Conservation (phyloP, 352 stramenopile species). For the Globisporangium polare region DNA sequence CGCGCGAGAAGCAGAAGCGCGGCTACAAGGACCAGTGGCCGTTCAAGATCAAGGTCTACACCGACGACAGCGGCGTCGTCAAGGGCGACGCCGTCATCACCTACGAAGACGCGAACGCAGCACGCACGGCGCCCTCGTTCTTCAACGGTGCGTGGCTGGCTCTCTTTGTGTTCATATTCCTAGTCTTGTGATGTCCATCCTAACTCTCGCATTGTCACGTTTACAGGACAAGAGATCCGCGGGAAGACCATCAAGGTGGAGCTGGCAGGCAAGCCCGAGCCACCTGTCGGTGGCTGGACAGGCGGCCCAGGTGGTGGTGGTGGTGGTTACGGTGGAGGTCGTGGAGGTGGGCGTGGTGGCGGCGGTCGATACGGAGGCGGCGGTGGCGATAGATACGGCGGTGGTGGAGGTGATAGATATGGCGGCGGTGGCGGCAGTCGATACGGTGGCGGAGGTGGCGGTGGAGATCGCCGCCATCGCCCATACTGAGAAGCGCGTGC, state of each 20-base stretch:
- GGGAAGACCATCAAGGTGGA: constrained; percentile 86
- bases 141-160: constrained; percentile 64
- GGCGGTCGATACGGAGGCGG: constrained; percentile 41
- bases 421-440: constrained; percentile 28
- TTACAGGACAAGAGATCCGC: constrained; percentile 62
- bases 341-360: constrained; percentile 32
- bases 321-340: constrained; percentile 31
- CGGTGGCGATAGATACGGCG: constrained; percentile 24
- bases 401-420: constrained; percentile 37
- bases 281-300: constrained; percentile 66
- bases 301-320: constrained; percentile 39
- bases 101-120: constrained; percentile 83
- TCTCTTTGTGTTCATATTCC: not conserved
- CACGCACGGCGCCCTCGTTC: constrained; percentile 74
- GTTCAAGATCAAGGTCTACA: constrained; percentile 90
- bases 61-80: constrained; percentile 54
- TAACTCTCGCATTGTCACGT: not conserved
- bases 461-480: constrained; percentile 47
- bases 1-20: constrained; percentile 83
- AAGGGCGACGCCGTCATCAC: constrained; percentile 86
- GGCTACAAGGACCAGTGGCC: constrained; percentile 88
- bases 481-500: constrained; percentile 36
- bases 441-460: constrained; percentile 32
- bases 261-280: constrained; percentile 77
- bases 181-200: not conserved